Evolutionary conservation across 805 yeast genomes (phyloP).

Genomic region (Saturnispora quitensis): DNA sequence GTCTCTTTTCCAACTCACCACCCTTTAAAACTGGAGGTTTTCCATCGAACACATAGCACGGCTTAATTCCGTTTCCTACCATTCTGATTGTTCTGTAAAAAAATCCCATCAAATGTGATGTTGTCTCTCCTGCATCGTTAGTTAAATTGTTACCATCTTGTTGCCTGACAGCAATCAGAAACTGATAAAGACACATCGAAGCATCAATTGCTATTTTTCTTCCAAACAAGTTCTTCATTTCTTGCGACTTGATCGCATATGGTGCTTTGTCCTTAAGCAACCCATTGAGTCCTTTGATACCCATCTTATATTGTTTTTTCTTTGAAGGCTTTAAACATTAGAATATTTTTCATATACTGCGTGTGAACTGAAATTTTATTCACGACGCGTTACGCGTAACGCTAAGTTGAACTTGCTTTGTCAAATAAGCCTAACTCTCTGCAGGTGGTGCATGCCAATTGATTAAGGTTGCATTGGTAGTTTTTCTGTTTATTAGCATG

Average conservation of each 20-base stretch:
- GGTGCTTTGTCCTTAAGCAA: slow-evolving; percentile 89
- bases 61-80: slow-evolving; percentile 90
- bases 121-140: slow-evolving; percentile 83
- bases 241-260: slow-evolving; percentile 61
- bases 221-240: slow-evolving; percentile 81
- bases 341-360: too few relatives aligned
- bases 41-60: slow-evolving; percentile 95
- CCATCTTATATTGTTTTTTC: slow-evolving; percentile 19
- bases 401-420: not conserved
- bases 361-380: not conserved
- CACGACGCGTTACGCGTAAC: not conserved
- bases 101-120: slow-evolving; percentile 92
- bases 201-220: slow-evolving; percentile 97
- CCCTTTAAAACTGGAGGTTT: slow-evolving; percentile 93
- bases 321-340: too few relatives aligned
- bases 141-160: slow-evolving; percentile 93
- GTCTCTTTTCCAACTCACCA: slow-evolving; percentile 84
- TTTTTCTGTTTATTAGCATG: too few relatives aligned
- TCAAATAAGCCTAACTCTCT: too few relatives aligned
- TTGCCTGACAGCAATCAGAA: slow-evolving; percentile 91
- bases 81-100: slow-evolving; percentile 87
- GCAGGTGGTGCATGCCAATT: too few relatives aligned
- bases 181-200: slow-evolving; percentile 94
- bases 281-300: slow-evolving; percentile 65
- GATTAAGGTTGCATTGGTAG: too few relatives aligned